Evolutionary conservation across 1,284 basidiomycete species (phyloP).

Genomic region (Rhodotorula sp.): DNA sequence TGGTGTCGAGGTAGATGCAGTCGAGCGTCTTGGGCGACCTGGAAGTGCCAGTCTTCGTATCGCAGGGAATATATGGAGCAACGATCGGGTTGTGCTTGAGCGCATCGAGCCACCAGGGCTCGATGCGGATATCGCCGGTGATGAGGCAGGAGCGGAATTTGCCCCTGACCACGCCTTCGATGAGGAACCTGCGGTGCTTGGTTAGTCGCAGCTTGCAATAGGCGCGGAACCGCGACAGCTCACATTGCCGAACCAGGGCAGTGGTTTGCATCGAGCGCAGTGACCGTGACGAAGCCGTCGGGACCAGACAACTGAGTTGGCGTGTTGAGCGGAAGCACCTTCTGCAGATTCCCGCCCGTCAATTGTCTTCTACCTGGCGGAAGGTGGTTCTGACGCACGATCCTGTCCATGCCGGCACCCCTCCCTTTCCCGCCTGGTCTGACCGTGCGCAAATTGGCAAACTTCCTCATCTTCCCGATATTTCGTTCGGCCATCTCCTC

Average conservation of each 20-base stretch:
- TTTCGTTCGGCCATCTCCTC: conserved; percentile 13
- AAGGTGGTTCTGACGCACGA: conserved; percentile 4
- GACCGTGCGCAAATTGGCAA: conserved; percentile 26
- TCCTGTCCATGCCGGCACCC: conserved; percentile 20
- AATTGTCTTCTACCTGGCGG: too few relatives aligned
- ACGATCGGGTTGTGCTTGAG: conserved; percentile 67
- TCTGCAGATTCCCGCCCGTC: not conserved
- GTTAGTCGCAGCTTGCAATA: not conserved
- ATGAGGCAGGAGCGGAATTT: conserved; percentile 63
- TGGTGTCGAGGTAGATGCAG: conserved; percentile 37
- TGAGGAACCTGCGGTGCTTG: conserved; percentile 67
- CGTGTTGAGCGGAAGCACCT: conserved; percentile 25
- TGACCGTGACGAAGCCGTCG: conserved; percentile 66
- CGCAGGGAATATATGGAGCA: not conserved
- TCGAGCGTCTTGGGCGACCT: conserved; percentile 10
- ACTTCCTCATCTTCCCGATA: conserved; percentile 15
- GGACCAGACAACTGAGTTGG: conserved; percentile 52
- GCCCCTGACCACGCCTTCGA: conserved; percentile 64
- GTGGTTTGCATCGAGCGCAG: conserved; percentile 86
- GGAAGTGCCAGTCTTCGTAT: not conserved
- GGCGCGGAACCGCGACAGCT: too few relatives aligned
- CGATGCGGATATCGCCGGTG: conserved; percentile 88
- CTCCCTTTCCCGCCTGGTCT: conserved; percentile 2
- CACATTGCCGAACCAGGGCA: conserved; percentile 91
- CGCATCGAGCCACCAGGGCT: conserved; percentile 69